Conservation (phyloP, 176 grass and related monocot genomes). For the Rhipidocladum racemiflorum region DNA sequence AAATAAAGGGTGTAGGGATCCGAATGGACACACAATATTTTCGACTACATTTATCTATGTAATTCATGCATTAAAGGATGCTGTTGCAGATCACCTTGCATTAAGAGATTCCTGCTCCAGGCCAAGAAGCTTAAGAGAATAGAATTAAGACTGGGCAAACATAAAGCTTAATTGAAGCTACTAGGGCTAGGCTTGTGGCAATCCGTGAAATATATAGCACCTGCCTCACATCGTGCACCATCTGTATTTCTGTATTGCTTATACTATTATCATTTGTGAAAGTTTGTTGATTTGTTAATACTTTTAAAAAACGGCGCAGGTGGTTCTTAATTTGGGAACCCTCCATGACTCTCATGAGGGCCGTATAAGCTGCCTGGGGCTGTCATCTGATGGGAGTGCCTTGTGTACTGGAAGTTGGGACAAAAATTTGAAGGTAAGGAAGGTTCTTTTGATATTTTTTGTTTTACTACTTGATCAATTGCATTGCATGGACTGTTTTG, state of each 20-base stretch:
- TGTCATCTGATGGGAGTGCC: conserved; percentile 95
- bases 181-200: background rate
- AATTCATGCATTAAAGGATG: conserved; percentile 2
- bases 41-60: too few relatives aligned
- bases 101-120: background rate
- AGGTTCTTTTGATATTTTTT: background rate
- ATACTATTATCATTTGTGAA: background rate
- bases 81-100: background rate
- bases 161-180: background rate
- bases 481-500: background rate
- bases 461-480: background rate
- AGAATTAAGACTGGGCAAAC: background rate
- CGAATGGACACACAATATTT: too few relatives aligned
- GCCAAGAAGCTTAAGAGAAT: conserved; percentile 12
- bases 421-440: conserved; percentile 89
- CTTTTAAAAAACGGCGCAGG: conserved; percentile 29
- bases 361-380: conserved; percentile 85
- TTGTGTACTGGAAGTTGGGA: conserved; percentile 98
- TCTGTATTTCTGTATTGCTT: background rate
- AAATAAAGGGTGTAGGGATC: too few relatives aligned
- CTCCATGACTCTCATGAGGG: conserved; percentile 83
- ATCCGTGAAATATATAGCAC: background rate
- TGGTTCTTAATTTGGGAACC: conserved; percentile 81
- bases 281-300: background rate
- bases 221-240: background rate